Evolutionary conservation across 345 rosid species (phyloP).

Genomic region (Turritis glabra): DNA sequence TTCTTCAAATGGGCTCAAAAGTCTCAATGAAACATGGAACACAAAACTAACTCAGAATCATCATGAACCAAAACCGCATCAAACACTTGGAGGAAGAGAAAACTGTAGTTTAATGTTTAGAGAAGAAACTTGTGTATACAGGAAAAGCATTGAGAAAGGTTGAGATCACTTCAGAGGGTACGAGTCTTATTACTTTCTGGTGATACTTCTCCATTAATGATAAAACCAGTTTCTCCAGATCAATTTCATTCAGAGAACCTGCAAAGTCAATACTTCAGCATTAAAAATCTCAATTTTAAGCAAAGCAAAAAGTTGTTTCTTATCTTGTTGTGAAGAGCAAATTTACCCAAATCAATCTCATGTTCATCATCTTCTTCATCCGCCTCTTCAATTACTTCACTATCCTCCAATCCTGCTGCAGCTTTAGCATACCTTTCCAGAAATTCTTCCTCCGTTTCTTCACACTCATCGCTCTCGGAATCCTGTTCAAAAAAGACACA

Average conservation of each 20-base stretch:
- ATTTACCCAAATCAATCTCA: constrained; percentile 68
- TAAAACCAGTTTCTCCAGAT: constrained; percentile 33
- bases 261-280: constrained; percentile 4
- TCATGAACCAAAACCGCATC: neutral
- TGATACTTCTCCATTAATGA: constrained; percentile 47
- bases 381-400: constrained; percentile 58
- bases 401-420: constrained; percentile 61
- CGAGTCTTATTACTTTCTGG: constrained; percentile 28
- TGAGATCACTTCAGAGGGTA: constrained; percentile 41
- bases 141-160: constrained; percentile 56
- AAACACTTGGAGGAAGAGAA: constrained; percentile 10
- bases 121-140: constrained; percentile 40
- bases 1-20: constrained; percentile 1
- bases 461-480: constrained; percentile 70
- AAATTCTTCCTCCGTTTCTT: constrained; percentile 86
- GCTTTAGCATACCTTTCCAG: constrained; percentile 82
- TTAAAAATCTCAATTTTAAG: neutral
- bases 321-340: neutral
- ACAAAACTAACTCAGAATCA: neutral
- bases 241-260: constrained; percentile 58
- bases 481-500: constrained; percentile 51
- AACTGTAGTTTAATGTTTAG: neutral
- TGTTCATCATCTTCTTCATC: constrained; percentile 66
- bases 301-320: neutral
- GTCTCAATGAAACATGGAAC: neutral